Conservation (phyloP, 768 basidiomycete species). For the Tulasnella sp. region DNA sequence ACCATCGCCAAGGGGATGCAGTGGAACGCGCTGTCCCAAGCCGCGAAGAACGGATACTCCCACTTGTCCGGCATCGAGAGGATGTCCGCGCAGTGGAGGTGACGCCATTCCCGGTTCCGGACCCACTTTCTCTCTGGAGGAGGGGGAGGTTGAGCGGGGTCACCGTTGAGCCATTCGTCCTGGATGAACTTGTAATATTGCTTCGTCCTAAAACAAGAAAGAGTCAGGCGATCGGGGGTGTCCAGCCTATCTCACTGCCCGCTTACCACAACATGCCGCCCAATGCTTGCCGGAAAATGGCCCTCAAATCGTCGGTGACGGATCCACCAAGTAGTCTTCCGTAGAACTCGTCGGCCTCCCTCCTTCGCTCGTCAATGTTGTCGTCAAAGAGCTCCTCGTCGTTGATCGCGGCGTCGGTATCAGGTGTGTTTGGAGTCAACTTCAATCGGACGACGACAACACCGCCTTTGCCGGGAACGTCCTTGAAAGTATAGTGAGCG, state of each 20-base stretch:
- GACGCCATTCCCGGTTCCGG: conserved; percentile 93
- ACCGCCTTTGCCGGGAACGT: conserved; percentile 85
- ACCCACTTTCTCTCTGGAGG: conserved; percentile 79
- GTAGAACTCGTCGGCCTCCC: conserved; percentile 97
- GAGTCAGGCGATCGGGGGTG: not conserved
- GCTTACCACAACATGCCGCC: conserved; percentile 87
- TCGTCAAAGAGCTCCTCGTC: conserved; percentile 89
- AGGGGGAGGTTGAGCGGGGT: conserved; percentile 89
- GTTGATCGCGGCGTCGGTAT: conserved; percentile 66
- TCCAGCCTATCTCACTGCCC: not conserved
- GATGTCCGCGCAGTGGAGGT: conserved; percentile 90
- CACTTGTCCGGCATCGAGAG: conserved; percentile 99
- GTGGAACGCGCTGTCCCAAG: conserved; percentile 99
- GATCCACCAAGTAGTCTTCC: conserved; percentile 64
- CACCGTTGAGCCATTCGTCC: conserved; percentile 92
- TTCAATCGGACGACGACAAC: conserved; percentile 92
- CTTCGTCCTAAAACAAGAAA: conserved; percentile 45
- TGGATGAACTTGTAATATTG: conserved; percentile 96
- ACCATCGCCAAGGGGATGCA: conserved; percentile 95
- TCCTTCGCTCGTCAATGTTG: conserved; percentile 74
- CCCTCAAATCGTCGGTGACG: conserved; percentile 84
- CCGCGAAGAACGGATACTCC: conserved; percentile 99
- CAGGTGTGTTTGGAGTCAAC: conserved; percentile 64
- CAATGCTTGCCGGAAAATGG: conserved; percentile 93
- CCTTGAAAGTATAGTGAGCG: conserved; percentile 77